Conservation (phyloP, 345 rosid species). For the Gynandropsis gynandra region DNA sequence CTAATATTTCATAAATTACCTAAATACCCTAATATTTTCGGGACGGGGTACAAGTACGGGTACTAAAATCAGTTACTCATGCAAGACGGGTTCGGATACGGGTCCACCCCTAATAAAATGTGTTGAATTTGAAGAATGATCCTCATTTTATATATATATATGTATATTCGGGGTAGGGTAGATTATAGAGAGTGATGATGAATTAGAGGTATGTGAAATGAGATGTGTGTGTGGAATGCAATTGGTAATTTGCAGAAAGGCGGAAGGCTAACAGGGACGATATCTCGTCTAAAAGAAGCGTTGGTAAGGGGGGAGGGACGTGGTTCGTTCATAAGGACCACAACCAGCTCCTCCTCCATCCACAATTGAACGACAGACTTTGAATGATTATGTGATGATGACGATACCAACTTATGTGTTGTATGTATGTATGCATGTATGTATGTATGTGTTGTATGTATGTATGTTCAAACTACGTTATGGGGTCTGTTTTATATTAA, state of each 20-base stretch:
- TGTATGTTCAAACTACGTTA: background rate
- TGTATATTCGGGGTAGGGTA: too few relatives aligned
- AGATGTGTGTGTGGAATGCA: background rate
- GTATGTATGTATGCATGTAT: background rate
- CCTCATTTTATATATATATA: too few relatives aligned
- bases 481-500: too few relatives aligned
- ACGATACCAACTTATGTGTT: background rate
- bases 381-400: constrained; percentile 23
- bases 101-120: too few relatives aligned
- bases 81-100: too few relatives aligned
- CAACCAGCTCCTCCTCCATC: constrained; percentile 39
- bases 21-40: too few relatives aligned
- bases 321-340: constrained; percentile 50
- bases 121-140: too few relatives aligned
- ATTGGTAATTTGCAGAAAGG: constrained; percentile 44
- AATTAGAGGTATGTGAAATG: too few relatives aligned
- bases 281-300: constrained; percentile 70
- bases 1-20: too few relatives aligned
- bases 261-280: constrained; percentile 59
- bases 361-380: constrained; percentile 28
- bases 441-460: background rate
- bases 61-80: too few relatives aligned
- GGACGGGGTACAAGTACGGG: too few relatives aligned
- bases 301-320: constrained; percentile 68
- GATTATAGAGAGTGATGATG: too few relatives aligned